Conservation (phyloP, 2,329 filamentous ascomycete species). For the Exutisphaerella laricina region DNA sequence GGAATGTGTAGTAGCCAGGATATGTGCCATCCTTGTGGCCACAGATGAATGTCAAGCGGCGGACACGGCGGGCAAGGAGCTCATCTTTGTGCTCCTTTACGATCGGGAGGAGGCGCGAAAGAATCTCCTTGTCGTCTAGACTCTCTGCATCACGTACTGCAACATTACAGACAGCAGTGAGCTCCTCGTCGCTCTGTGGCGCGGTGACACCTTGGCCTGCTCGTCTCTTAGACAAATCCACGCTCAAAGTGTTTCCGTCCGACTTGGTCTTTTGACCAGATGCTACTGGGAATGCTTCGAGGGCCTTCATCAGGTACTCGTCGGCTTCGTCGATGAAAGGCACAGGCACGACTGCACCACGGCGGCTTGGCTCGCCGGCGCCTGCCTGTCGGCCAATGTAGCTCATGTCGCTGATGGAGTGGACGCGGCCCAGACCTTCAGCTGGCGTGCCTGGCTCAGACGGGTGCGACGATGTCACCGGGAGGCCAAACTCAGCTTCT, state of each 20-base stretch:
- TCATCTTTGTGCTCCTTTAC: constrained; percentile 79
- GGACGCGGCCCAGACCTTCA: constrained; percentile 71
- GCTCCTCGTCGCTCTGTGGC: constrained; percentile 62
- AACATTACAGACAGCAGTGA: constrained; percentile 88
- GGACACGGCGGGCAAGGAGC: constrained; percentile 71
- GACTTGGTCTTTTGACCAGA: constrained; percentile 41
- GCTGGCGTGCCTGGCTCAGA: constrained; percentile 60
- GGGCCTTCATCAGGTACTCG: constrained; percentile 73
- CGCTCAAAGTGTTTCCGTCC: constrained; percentile 52
- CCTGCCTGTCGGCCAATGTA: constrained; percentile 70
- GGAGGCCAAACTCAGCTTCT: constrained; percentile 80
- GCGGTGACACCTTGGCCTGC: constrained; percentile 41
- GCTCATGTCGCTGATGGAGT: constrained; percentile 95
- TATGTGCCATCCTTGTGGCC: constrained; percentile 91
- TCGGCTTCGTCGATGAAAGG: constrained; percentile 92
- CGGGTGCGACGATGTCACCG: constrained; percentile 70
- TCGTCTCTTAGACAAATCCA: constrained; percentile 69
- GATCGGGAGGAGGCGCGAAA: constrained; percentile 67
- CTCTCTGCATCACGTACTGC: constrained; percentile 85
- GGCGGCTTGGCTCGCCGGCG: constrained; percentile 65
- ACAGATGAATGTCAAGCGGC: constrained; percentile 92
- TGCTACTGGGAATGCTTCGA: constrained; percentile 68
- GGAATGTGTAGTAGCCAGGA: constrained; percentile 97
- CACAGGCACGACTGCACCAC: constrained; percentile 91
- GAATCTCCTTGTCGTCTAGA: constrained; percentile 72